Conservation (phyloP, 306 rosid genomes). For the Styphnolobium japonicum region DNA sequence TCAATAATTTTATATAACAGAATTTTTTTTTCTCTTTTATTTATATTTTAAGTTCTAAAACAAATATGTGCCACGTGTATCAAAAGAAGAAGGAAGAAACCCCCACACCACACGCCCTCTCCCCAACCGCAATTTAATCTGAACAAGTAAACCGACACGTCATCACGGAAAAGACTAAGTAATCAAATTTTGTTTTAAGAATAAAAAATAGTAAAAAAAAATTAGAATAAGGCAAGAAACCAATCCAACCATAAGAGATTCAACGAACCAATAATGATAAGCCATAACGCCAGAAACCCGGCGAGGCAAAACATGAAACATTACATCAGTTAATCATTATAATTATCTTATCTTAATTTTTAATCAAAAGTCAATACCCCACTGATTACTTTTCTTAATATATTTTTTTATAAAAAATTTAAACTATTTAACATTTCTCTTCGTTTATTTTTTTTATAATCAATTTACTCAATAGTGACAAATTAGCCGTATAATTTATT, state of each 20-base stretch:
- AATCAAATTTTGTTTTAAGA: background rate
- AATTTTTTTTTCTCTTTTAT: background rate
- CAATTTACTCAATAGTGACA: background rate
- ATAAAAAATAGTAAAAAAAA: background rate
- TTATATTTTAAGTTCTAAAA: background rate
- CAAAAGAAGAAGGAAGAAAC: background rate
- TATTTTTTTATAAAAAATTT: background rate
- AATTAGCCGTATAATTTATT: background rate
- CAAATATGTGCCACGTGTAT: background rate
- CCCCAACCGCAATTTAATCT: no score
- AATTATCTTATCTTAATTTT: constrained; percentile 1
- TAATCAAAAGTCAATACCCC: constrained; percentile 28
- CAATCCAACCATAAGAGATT: background rate
- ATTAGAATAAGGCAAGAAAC: no score
- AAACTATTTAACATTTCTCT: background rate
- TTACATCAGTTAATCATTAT: constrained; percentile 34
- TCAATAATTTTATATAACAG: no score
- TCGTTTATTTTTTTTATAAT: background rate
- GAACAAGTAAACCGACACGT: background rate
- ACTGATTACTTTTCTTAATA: background rate
- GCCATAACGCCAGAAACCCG: background rate
- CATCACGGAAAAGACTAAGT: background rate
- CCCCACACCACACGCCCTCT: background rate
- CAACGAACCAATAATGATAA: background rate
- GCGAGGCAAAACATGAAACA: constrained; percentile 18